Percentiles rank a stretch among this genome's conserved stretches.
These are phyloP conservation scores for Saccharomyces hybrid DNA, from an alignment of 1,139 yeast species.

Conservation along the genomic window DNA sequence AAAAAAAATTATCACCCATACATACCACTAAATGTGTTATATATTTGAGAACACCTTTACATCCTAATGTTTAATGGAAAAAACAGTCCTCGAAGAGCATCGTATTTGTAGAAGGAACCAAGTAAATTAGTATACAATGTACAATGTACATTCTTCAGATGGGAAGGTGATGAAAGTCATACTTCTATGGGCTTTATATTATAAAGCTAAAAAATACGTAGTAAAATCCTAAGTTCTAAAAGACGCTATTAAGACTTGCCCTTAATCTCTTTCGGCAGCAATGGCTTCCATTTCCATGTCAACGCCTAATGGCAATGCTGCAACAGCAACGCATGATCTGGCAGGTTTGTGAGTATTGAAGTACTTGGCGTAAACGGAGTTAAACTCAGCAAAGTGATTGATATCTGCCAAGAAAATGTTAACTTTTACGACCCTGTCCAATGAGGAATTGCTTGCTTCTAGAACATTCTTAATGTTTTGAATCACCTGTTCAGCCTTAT, in stretches of 20 bases:
- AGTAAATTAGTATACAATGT: background rate
- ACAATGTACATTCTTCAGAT: background rate
- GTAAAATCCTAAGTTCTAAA: background rate
- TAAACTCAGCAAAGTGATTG: constrained; percentile 72
- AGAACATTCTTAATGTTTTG: constrained; percentile 69
- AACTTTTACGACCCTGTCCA: constrained; percentile 77
- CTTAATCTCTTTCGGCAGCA: constrained; percentile 49
- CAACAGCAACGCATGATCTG: constrained; percentile 91
- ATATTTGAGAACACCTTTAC: background rate
- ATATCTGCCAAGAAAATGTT: constrained; percentile 86
- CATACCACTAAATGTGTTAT: background rate
- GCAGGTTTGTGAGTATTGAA: constrained; percentile 85
- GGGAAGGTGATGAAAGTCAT: background rate
- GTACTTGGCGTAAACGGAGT: constrained; percentile 73
- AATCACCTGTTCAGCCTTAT: constrained; percentile 78
- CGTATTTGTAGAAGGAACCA: background rate
- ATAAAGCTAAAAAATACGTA: background rate
- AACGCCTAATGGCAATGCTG: constrained; percentile 76
- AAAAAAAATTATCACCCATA: background rate
- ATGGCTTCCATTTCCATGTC: constrained; percentile 68
- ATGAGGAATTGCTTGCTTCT: constrained; percentile 74
- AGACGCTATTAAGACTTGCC: background rate
- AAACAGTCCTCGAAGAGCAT: background rate
- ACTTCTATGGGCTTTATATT: background rate
- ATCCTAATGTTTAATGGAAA: background rate